These are phyloP conservation scores for Verticillium tricorpus DNA, from an alignment of 2,329 filamentous ascomycete species.

Conservation along the genomic window DNA sequence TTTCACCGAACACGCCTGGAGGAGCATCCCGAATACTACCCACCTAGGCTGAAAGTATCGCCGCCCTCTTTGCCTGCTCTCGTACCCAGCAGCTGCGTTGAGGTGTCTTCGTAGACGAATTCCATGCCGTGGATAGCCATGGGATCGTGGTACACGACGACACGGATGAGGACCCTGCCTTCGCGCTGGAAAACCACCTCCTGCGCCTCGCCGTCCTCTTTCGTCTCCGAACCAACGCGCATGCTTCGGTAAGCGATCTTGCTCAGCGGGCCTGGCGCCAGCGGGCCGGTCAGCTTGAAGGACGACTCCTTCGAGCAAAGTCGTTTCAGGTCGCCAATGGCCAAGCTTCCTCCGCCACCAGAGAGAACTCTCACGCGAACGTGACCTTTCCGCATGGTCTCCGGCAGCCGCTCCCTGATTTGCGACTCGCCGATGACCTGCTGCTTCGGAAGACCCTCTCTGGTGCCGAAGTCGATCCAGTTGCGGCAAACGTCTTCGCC, in stretches of 20 bases:
- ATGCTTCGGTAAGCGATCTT: conserved; percentile 72
- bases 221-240: conserved; percentile 66
- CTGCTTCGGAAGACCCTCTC: background rate
- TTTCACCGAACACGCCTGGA: background rate
- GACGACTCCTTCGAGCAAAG: conserved; percentile 68
- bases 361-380: conserved; percentile 65
- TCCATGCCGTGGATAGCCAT: conserved; percentile 78
- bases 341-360: conserved; percentile 66
- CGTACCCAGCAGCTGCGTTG: conserved; percentile 82
- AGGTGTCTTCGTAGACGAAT: conserved; percentile 86
- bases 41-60: conserved; percentile 74
- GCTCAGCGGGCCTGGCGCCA: conserved; percentile 57
- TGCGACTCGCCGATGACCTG: conserved; percentile 66
- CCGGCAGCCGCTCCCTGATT: conserved; percentile 65
- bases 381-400: conserved; percentile 61
- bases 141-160: conserved; percentile 70
- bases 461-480: conserved; percentile 60
- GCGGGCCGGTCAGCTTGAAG: conserved; percentile 60
- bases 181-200: conserved; percentile 73
- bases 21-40: conserved; percentile 22
- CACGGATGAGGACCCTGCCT: conserved; percentile 68
- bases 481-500: conserved; percentile 75
- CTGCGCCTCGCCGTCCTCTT: conserved; percentile 63
- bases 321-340: conserved; percentile 70
- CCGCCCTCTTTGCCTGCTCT: conserved; percentile 65